Conservation (phyloP, 805 yeast genomes). For the Kodamaea jinghongensis region DNA sequence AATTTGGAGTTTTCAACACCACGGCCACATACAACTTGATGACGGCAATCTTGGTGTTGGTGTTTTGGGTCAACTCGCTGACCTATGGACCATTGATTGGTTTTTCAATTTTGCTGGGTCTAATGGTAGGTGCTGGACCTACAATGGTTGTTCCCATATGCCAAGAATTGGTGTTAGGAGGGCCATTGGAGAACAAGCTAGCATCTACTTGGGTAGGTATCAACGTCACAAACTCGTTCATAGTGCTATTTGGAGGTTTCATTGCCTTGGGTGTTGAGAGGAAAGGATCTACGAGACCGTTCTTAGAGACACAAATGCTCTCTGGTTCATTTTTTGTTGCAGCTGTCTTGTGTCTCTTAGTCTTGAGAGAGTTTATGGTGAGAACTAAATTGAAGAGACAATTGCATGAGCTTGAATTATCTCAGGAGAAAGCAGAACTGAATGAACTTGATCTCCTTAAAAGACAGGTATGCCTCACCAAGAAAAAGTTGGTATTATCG, state of each 20-base stretch:
- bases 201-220: slow-evolving; percentile 42
- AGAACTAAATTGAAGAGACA: slow-evolving; percentile 30
- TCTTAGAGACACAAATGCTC: slow-evolving; percentile 57
- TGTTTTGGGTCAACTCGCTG: slow-evolving; percentile 39
- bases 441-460: too few species aligned
- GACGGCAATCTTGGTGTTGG: slow-evolving; percentile 27
- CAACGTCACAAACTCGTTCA: slow-evolving; percentile 29
- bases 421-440: too few species aligned
- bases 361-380: slow-evolving; percentile 53
- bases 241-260: slow-evolving; percentile 49
- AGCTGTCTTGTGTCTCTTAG: slow-evolving; percentile 40
- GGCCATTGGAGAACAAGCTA: slow-evolving; percentile 16
- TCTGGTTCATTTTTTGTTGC: slow-evolving; percentile 49
- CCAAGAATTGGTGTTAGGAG: slow-evolving; percentile 9
- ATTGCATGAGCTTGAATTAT: too few species aligned
- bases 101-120: slow-evolving; percentile 29
- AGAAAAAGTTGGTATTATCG: too few species aligned
- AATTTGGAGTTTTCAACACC: slow-evolving; percentile 44
- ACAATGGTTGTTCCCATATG: slow-evolving; percentile 17
- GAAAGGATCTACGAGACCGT: slow-evolving; percentile 37
- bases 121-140: slow-evolving; percentile 28
- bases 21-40: slow-evolving; percentile 18
- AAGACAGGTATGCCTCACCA: too few species aligned
- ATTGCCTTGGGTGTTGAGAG: slow-evolving; percentile 47
- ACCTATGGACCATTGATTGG: slow-evolving; percentile 31